phyloP scores from a whole-genome alignment of 352 stramenopile species.

The Globisporangium uncinulatum region DNA sequence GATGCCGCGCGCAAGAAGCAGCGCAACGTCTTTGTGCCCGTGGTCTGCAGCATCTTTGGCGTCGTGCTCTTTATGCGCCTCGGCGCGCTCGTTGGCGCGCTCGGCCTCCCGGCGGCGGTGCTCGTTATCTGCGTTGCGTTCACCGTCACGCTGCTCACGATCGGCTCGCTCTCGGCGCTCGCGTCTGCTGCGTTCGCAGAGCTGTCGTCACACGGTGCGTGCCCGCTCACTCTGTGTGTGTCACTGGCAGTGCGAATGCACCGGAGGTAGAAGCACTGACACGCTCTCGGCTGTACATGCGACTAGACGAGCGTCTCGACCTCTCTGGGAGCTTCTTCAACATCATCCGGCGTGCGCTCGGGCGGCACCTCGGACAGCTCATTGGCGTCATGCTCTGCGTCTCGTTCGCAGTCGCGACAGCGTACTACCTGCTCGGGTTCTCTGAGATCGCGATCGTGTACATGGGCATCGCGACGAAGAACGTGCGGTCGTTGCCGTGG shows the following conservation, averaged over 20 bases:
- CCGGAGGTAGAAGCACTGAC: not conserved
- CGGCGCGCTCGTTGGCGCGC: constrained; percentile 27
- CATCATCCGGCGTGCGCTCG: constrained; percentile 19
- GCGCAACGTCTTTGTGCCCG: constrained; percentile 34
- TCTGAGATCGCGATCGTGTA: constrained; percentile 43
- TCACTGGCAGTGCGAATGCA: not conserved
- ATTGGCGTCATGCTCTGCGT: constrained; percentile 33
- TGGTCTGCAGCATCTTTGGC: constrained; percentile 49
- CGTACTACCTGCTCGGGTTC: constrained; percentile 48
- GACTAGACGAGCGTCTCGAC: constrained; percentile 6
- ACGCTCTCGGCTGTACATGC: not conserved
- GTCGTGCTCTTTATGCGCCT: constrained; percentile 54
- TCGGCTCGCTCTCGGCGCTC: constrained; percentile 43
- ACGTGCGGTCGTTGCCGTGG: constrained; percentile 27
- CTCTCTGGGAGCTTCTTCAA: constrained; percentile 23
- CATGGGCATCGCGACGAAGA: constrained; percentile 17
- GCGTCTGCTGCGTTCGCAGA: constrained; percentile 19
- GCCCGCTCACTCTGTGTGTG: not conserved
- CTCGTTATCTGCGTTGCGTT: constrained; percentile 28
- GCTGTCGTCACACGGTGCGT: constrained; percentile 5
- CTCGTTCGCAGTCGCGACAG: constrained; percentile 27
- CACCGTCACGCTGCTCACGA: constrained; percentile 33
- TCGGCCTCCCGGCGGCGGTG: constrained; percentile 22
- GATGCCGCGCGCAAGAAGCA: constrained; percentile 12
- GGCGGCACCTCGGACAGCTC: constrained; percentile 25